Evolutionary conservation across 345 rosid genomes (phyloP), one percentile per base, ranked within the genome.

Genomic region (Bruguiera sexangula): DNA sequence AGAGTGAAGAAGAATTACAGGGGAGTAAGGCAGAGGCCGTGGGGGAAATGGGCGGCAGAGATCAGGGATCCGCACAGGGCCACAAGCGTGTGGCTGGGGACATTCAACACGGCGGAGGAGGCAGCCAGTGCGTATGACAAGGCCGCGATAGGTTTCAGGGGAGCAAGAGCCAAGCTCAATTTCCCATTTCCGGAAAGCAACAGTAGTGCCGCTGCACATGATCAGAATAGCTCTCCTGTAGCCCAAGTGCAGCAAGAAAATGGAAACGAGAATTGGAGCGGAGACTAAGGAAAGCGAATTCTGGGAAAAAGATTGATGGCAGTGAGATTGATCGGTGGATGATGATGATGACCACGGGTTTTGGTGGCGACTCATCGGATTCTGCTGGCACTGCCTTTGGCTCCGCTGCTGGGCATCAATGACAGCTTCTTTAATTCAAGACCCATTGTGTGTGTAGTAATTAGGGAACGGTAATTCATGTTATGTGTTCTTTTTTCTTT

Each of bases 41-140:
- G 97, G 98, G 98, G 99, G 0, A 95, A 91, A 70, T 95, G 96
- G 86, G 97, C 99, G 2, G 91, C 99, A 15, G 99, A 95, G 88
- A 95, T 95, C 43, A 81, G 99, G 11, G 99, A 95, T 70, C 99
- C 99, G 0, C 73, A 82, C 69, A 77, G 88, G 71, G 96, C 97
- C 1, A 67, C 73, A 0, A 77, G 99, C 63, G 99, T 95, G 4
- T 95, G 99, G 99, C 88, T 95, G 0, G 99, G 99, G 20, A 95
- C 99, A 2, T 95, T 95, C 66, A 86, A 53, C 75, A 90, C 96
- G 0, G 96, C 91, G 1, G 98, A 90, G 78, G 98, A 88, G 13
- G 99, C 99, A 1, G 99, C 99, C 2, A 79, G 90, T 22, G 98
- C 99, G 1, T 95, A 95, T 72, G 99, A 95, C 53, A 85, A 83